Conservation (phyloP, 169 alveolate species). For the Perkinsus marinus region DNA sequence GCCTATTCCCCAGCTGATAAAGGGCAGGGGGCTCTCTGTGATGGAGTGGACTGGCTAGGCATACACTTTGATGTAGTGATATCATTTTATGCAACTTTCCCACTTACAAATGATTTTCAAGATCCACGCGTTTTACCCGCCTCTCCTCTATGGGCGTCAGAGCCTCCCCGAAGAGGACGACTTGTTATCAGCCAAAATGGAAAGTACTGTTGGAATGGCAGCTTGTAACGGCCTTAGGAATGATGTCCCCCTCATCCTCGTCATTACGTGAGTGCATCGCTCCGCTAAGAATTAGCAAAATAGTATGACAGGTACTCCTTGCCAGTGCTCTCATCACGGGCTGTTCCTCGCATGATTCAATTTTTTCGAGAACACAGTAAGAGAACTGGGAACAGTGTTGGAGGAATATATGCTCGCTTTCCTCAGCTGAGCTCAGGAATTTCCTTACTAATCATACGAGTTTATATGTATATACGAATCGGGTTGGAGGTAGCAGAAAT, state of each 20-base stretch:
- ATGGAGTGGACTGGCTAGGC: neutral
- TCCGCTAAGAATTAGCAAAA: no score
- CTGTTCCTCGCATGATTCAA: neutral
- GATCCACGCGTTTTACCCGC: neutral
- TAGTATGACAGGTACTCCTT: neutral
- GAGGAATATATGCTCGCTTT: no score
- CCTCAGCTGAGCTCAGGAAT: no score
- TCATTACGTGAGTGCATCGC: neutral
- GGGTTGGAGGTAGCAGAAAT: no score
- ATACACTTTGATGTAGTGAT: neutral
- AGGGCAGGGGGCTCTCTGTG: neutral
- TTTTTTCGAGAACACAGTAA: neutral
- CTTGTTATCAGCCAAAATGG: no score
- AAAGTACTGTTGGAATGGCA: no score
- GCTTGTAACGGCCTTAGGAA: no score
- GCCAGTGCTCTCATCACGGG: neutral
- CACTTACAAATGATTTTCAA: neutral
- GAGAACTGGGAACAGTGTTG: no score
- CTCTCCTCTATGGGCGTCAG: neutral
- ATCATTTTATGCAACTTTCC: no score
- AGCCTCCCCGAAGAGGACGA: neutral
- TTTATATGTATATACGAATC: no score
- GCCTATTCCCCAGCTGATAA: neutral
- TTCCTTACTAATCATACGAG: no score
- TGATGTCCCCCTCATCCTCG: neutral